Evolutionary conservation across 208 protist species (phyloP).

Genomic region (Crithidia fasciculata): DNA sequence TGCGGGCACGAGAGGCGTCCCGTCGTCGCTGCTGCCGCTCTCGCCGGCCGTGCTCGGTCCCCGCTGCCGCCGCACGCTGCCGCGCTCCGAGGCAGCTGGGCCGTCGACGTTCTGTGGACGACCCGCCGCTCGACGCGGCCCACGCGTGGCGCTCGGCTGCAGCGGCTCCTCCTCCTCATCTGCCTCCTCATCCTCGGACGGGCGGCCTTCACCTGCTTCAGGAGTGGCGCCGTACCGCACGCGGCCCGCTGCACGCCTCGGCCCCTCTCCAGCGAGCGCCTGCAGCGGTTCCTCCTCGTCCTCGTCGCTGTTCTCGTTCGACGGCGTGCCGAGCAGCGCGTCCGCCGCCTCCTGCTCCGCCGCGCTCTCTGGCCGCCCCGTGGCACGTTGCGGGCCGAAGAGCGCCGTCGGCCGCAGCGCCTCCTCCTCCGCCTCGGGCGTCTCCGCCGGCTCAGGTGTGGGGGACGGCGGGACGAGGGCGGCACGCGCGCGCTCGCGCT

Average conservation of each 20-base stretch:
- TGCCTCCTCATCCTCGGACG: not conserved
- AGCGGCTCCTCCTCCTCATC: constrained; percentile 12
- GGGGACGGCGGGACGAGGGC: not conserved
- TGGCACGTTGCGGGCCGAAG: constrained; percentile 8
- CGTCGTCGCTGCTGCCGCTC: constrained; percentile 13
- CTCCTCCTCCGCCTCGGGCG: constrained; percentile 3
- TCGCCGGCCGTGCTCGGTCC: constrained; percentile 1
- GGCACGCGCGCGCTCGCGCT: not conserved
- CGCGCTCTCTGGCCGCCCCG: not conserved
- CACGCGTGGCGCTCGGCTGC: not conserved
- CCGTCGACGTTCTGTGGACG: not conserved
- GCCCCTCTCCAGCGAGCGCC: not conserved
- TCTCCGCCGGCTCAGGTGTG: not conserved
- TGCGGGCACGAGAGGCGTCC: not conserved
- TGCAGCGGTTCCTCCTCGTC: constrained; percentile 13
- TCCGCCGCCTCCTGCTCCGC: constrained; percentile 5
- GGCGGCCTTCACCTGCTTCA: too few species aligned
- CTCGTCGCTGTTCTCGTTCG: not conserved
- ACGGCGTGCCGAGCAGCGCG: not conserved
- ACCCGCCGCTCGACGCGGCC: not conserved
- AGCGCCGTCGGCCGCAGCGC: constrained; percentile 8
- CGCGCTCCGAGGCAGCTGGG: not conserved
- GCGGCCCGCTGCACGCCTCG: not conserved
- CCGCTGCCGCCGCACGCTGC: not conserved
- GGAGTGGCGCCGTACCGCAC: too few species aligned